Base-by-base conservation (phyloP, 345 rosid genomes). In the Sonneratia alba region DNA sequence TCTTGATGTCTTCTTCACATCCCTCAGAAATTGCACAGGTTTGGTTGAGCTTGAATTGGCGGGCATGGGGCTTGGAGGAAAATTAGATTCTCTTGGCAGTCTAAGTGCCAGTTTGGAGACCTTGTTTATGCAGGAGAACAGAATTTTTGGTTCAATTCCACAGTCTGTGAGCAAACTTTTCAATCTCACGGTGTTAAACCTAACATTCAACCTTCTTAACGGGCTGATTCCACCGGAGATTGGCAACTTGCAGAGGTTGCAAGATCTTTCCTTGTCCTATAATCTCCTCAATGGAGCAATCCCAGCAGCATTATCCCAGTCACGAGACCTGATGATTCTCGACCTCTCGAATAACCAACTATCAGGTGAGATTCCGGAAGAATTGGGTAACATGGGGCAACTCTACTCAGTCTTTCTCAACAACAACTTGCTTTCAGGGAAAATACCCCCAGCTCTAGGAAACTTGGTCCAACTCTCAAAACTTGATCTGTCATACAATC, bases 21-120 rank as follows among this genome's bases (percentile, higher is more conserved):
- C 91, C 53, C 79, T 85, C 43, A 61, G 53, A 56, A 85, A 85
- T 36, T 85, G 86, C 71, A 81, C 85, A 4, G 2, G 1, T 18
- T 81, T 87, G 59, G 36, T 6, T 55, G 88, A 85, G 51, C 70
- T 87, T 55, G 91, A 80, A 63, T 62, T 83, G 78, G 88, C 79
- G n/a, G 87, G 87, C 21, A 83, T 83, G 83, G 79, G 68, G 14
- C 82, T 87, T 1, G 83, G 88, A 79, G 91, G 88, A 76, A 80
- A 57, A 62, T 70, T 85, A 8, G 61, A 24, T 59, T 81, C 86
- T 40, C 71, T 85, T 24, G 78, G 81, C 71, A 66, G 32, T 53
- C 82, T 77, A 32, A 72, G 75, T 45, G 38, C 13, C n/a, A 57
- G 70, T 3, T 66, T 87, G 3, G 0, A 14, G 3, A 56, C 24